These are phyloP conservation scores for Themeda triandra DNA, from an alignment of 176 grass and related monocot species.

Conservation along the genomic window DNA sequence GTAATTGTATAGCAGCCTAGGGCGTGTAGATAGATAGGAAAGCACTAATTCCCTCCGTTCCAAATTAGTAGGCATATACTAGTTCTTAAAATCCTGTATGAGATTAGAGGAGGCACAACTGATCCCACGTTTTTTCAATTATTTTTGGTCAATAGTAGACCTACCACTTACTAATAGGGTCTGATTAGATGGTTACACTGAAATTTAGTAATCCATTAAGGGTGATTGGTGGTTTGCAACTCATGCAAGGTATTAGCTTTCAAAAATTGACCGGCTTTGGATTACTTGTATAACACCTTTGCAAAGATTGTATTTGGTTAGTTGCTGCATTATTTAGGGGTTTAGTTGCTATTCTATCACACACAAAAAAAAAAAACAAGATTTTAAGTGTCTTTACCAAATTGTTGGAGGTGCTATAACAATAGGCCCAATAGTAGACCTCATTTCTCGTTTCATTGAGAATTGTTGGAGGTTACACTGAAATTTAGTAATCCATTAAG, in stretches of 20 bases:
- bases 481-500: no score
- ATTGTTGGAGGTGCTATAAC: not conserved
- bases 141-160: no score
- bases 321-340: no score
- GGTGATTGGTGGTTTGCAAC: not conserved
- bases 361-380: not conserved
- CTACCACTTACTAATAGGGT: no score
- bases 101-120: no score
- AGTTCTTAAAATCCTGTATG: not conserved
- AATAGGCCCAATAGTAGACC: no score
- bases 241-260: not conserved
- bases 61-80: not conserved
- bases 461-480: no score
- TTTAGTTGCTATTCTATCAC: no score
- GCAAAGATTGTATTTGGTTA: not conserved
- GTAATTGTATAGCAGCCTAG: not conserved
- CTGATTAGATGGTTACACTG: no score
- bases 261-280: not conserved
- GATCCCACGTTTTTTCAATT: no score
- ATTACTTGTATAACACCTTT: not conserved
- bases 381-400: not conserved
- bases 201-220: not conserved
- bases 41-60: not conserved
- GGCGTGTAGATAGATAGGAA: not conserved
- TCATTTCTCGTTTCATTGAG: no score